These are phyloP conservation scores for Aspergillus unguis DNA, from an alignment of 2,329 filamentous ascomycete species.

Conservation along the genomic window DNA sequence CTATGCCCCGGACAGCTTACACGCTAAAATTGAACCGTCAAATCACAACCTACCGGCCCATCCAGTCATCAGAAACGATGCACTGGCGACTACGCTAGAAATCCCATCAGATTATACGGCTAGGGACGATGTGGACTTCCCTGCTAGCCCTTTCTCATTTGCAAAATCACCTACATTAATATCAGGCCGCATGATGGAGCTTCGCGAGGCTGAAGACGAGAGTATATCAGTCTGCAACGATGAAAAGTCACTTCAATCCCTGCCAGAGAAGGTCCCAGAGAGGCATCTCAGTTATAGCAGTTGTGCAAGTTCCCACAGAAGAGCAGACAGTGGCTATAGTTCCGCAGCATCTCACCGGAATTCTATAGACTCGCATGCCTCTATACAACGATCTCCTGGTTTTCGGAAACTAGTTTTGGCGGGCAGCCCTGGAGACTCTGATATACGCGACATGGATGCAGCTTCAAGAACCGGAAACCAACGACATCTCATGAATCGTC, in stretches of 20 bases:
- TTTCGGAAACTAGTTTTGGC: slow-evolving; percentile 18
- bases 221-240: slow-evolving; percentile 20
- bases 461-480: slow-evolving; percentile 5
- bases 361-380: slow-evolving; percentile 28
- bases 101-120: slow-evolving; percentile 18
- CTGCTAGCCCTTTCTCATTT: slow-evolving; percentile 35
- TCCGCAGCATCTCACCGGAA: slow-evolving; percentile 32
- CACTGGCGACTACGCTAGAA: slow-evolving; percentile 11
- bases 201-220: slow-evolving; percentile 18
- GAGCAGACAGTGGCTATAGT: slow-evolving; percentile 40
- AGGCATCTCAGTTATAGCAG: slow-evolving; percentile 17
- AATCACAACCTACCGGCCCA: neutral
- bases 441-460: slow-evolving; percentile 3
- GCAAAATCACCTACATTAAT: slow-evolving; percentile 30
- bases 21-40: neutral
- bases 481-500: slow-evolving; percentile 14
- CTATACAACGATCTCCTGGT: slow-evolving; percentile 7
- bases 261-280: slow-evolving; percentile 14
- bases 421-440: slow-evolving; percentile 12
- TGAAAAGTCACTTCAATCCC: slow-evolving; percentile 13
- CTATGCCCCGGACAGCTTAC: neutral
- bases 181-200: slow-evolving; percentile 11
- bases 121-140: slow-evolving; percentile 23
- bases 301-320: slow-evolving; percentile 25
- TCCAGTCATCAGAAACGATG: neutral